Conservation (phyloP, 164 flowering plant species). For the Chloranthus sessilifolius region DNA sequence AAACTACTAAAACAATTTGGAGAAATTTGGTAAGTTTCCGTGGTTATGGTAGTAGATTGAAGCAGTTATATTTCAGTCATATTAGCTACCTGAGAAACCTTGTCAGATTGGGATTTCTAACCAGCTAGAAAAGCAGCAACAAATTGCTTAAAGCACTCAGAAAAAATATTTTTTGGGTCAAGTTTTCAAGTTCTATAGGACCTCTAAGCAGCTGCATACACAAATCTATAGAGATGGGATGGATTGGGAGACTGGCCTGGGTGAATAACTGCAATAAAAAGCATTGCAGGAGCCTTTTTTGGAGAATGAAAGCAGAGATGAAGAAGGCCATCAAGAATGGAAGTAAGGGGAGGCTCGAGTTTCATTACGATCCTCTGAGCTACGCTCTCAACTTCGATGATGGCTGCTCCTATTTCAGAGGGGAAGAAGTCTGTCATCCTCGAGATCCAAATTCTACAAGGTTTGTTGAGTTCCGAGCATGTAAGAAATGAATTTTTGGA, state of each 20-base stretch:
- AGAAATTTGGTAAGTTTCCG: too few relatives aligned
- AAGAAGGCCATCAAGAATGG: constrained; percentile 43
- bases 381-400: constrained; percentile 86
- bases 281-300: constrained; percentile 54
- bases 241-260: constrained; percentile 26
- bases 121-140: background rate
- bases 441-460: too few relatives aligned
- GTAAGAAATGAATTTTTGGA: too few relatives aligned
- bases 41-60: too few relatives aligned
- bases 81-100: background rate
- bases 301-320: constrained; percentile 54
- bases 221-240: constrained; percentile 18
- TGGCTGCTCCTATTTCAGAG: constrained; percentile 30
- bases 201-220: background rate
- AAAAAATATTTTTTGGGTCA: background rate
- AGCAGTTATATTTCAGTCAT: background rate
- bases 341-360: constrained; percentile 29
- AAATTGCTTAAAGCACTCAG: background rate
- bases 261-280: constrained; percentile 30
- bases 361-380: constrained; percentile 78
- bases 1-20: too few relatives aligned
- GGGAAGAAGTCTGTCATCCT: constrained; percentile 10
- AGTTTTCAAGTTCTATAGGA: background rate
- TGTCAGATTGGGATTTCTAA: background rate
- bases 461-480: too few relatives aligned